Evolutionary conservation across 2,329 filamentous ascomycete genomes (phyloP), one percentile per base, ranked within the genome.

Genomic region (Alternaria arbusti): DNA sequence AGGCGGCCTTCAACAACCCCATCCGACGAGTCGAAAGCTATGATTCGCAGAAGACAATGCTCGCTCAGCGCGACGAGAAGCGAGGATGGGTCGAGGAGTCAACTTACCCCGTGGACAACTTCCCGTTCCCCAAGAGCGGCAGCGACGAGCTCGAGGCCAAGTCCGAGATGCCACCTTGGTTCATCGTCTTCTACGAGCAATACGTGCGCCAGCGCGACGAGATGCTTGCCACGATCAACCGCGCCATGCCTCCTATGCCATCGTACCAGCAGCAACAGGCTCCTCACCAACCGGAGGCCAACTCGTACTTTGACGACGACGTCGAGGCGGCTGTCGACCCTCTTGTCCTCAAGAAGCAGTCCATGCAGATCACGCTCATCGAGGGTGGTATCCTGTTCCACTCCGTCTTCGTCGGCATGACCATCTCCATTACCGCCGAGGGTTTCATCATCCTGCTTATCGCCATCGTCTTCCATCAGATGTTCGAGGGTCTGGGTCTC

Each of bases 361-460:
- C 77, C 13, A 63, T 80, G 60, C 77, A 80, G 40, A 80, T 80
- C 64, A 80, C 78, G 3, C 77, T 83, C 45, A 83, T 87, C 23
- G 88, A 89, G 74, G 89, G 84, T 69, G 87, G 88, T 64, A 85
- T 89, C 64, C 85, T 90, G 58, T 89, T 90, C 79, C 88, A 90
- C 79, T 87, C 85, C 4, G 84, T 89, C 52, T 88, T 90, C 73
- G 89, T 89, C 64, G 88, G 88, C 2, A 82, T 90, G 57, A 89
- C 87, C 57, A 80, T 90, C 10, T 88, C 86, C 9, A 86, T 88
- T n/a, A 83, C 85, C 0, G 84, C 86, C 23, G 76, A 83, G 0
- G 87, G 89, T 50, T 89, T 89, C 77, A 75, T 80, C 30, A 85
- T 86, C 0, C 81, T 89, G 2, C 88, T 88, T 72, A 84, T 85